A percentile compares a stretch with the other conserved stretches of the same genome.
These are phyloP conservation scores for Malassezia sp. DNA, from an alignment of 1,284 basidiomycete species.

Conservation along the genomic window DNA sequence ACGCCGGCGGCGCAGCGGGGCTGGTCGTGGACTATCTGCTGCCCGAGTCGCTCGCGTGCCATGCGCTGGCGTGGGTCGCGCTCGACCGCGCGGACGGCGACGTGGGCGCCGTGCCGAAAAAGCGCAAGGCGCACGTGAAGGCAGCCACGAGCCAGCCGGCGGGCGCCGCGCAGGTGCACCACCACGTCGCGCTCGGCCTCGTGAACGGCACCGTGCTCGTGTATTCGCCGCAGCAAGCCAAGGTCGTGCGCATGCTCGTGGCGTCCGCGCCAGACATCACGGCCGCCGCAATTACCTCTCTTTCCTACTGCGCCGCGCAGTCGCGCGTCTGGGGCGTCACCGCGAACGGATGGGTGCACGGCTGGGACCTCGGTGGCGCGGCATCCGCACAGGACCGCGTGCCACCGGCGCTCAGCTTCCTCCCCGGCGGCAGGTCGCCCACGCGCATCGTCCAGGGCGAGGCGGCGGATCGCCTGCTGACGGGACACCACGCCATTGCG, in stretches of 20 bases:
- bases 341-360: conserved; percentile 28
- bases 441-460: not conserved
- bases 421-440: conserved; percentile 10
- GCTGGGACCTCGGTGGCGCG: conserved; percentile 5
- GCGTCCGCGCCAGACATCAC: conserved; percentile 25
- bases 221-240: conserved; percentile 28
- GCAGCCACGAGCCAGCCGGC: conserved; percentile 11
- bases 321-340: conserved; percentile 23
- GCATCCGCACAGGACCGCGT: conserved; percentile 6
- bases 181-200: conserved; percentile 35
- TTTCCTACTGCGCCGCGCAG: conserved; percentile 17
- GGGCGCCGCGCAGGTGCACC: conserved; percentile 15
- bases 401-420: conserved; percentile 6
- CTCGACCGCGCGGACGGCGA: conserved; percentile 9
- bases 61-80: conserved; percentile 1
- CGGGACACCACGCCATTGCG: conserved; percentile 31
- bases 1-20: conserved; percentile 53
- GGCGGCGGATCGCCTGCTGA: conserved; percentile 11
- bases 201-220: conserved; percentile 31
- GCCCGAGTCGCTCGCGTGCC: conserved; percentile 6
- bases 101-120: conserved; percentile 18
- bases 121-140: conserved; percentile 23
- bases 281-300: conserved; percentile 20
- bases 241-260: conserved; percentile 28
- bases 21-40: conserved; percentile 51